These are phyloP conservation scores for Marasmius fiardii DNA, from an alignment of 1,284 basidiomycete species.

Conservation along the genomic window DNA sequence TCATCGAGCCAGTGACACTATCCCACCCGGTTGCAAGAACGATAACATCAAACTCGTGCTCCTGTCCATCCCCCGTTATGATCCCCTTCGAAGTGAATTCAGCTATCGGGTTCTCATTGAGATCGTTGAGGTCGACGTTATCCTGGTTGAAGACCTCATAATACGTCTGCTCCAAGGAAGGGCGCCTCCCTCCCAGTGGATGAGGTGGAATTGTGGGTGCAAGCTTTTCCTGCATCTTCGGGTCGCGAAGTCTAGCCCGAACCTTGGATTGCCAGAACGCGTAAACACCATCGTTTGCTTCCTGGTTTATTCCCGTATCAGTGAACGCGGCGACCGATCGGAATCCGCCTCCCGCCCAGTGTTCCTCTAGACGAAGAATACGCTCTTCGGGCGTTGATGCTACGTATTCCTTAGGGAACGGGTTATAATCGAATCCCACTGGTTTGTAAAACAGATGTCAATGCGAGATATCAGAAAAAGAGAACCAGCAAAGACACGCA, in stretches of 20 bases:
- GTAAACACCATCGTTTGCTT: slow-evolving; percentile 18
- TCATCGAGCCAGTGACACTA: not conserved
- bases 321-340: slow-evolving; percentile 14
- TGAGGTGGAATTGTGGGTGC: slow-evolving; percentile 19
- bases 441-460: too few species aligned
- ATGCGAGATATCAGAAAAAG: not conserved
- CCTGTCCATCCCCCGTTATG: slow-evolving; percentile 1
- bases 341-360: slow-evolving; percentile 20
- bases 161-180: slow-evolving; percentile 18
- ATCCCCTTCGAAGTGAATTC: slow-evolving; percentile 11
- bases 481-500: not conserved
- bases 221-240: slow-evolving; percentile 20
- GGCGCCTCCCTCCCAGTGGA: slow-evolving; percentile 18
- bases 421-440: slow-evolving; percentile 15
- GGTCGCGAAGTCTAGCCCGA: slow-evolving; percentile 15
- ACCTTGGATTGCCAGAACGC: slow-evolving; percentile 21
- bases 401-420: slow-evolving; percentile 7
- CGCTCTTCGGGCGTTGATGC: slow-evolving; percentile 18
- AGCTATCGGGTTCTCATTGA: slow-evolving; percentile 14
- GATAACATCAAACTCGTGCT: slow-evolving; percentile 10
- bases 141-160: slow-evolving; percentile 23
- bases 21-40: slow-evolving; percentile 9
- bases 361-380: slow-evolving; percentile 17
- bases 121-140: slow-evolving; percentile 20
- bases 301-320: slow-evolving; percentile 15